phyloP scores from a whole-genome alignment of 2,329 filamentous ascomycete species.

The Cladosporium phlei region DNA sequence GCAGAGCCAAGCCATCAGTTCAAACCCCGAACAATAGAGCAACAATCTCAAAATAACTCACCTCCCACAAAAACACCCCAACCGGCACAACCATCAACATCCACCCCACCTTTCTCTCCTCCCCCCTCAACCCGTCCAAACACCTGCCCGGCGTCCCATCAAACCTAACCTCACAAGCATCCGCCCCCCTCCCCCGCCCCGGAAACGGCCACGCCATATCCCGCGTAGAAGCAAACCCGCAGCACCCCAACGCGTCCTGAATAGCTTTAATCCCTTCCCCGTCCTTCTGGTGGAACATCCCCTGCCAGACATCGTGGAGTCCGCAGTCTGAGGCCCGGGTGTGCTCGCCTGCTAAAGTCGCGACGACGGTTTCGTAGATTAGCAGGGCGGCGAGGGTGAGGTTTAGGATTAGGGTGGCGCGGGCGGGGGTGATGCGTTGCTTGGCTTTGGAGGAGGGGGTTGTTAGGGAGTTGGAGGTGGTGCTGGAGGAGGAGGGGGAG shows the following conservation, averaged over 20 bases:
- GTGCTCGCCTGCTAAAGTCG: conserved; percentile 43
- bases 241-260: conserved; percentile 64
- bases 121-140: conserved; percentile 51
- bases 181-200: conserved; percentile 25
- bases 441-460: conserved; percentile 19
- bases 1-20: not conserved
- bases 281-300: conserved; percentile 51
- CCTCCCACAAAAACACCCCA: conserved; percentile 54
- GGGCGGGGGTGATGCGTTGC: conserved; percentile 29
- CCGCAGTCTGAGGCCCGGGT: conserved; percentile 45
- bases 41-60: conserved; percentile 33
- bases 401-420: conserved; percentile 26
- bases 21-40: not conserved
- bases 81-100: conserved; percentile 53
- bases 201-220: conserved; percentile 64
- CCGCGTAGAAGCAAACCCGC: conserved; percentile 54
- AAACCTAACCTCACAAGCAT: conserved; percentile 46
- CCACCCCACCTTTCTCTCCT: conserved; percentile 51
- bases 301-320: conserved; percentile 54
- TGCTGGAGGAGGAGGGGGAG: conserved; percentile 24
- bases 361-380: conserved; percentile 37
- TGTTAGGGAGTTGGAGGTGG: conserved; percentile 24
- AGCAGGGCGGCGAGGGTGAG: conserved; percentile 37
- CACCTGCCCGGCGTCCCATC: conserved; percentile 45
- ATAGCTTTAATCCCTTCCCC: conserved; percentile 51